Evolutionary conservation across 23 red algal genomes (phyloP), one percentile per base, ranked within the genome.

Genomic region (Gracilaria vermiculophylla): DNA sequence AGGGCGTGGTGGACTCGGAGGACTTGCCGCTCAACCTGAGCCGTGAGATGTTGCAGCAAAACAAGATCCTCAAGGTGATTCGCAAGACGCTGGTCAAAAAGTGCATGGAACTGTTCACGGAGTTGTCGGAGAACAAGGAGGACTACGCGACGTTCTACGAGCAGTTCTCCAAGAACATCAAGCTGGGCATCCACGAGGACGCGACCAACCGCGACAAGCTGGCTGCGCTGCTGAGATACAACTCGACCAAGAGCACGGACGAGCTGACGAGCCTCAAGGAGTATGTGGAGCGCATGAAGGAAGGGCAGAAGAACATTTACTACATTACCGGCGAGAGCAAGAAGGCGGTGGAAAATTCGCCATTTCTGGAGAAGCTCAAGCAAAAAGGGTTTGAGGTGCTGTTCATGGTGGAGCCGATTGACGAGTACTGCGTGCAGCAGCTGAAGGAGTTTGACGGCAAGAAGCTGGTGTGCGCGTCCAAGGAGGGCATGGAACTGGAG

Each of bases 11-110:
- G 29, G 96, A 98, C 35, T 98, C 96, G 34, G 96, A 98, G 72
- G 96, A 98, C 47, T 64, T 98, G 79, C 96, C 96, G 64, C 92
- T 98, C 15, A 98, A 95, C 83, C 87, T 98, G 43, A 95, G 92
- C 24, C 91, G 96, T 76, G 96, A 98, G 53, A 98, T 98, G 96
- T 82, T 98, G 0, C 96, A 98, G 80, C 96, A 98, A 86, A 98
- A 98, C 85, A 98, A 98, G 72, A 98, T 98, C 43, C 74, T 98
- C 23, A 98, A 98, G 90, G 96, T 98, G 12, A 98, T 98, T 45
- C 80, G 86, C 56, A 98, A 98, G 82, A 98, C 91, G 17, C 52
- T 98, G 52, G 96, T 98, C 21, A 98, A 98, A 64, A 98, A 98
- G 76, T 98, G 96, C 77, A 89, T 98, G 81, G 96, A 98, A 25